A percentile compares a stretch with the other conserved stretches of the same genome.
phyloP scores from a whole-genome alignment of 2,329 filamentous ascomycete genomes.

The Paradendryphiella salina region DNA sequence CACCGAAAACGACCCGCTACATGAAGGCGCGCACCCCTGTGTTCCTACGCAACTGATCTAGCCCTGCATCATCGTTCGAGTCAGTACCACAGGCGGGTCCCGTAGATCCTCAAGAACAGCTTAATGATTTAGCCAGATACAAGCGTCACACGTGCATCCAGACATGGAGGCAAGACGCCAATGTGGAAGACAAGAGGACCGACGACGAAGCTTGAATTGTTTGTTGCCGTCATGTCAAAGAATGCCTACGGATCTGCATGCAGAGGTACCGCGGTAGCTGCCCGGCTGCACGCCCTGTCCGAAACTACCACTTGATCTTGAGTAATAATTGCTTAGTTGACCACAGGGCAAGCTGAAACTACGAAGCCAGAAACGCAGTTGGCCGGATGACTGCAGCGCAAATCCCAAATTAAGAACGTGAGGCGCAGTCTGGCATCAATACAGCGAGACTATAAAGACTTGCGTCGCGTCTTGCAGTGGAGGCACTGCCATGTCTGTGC shows the following conservation, averaged over 20 bases:
- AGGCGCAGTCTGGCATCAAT: background rate
- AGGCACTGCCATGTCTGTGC: background rate
- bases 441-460: background rate
- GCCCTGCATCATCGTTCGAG: slow-evolving; percentile 1
- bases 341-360: slow-evolving; percentile 4
- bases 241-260: background rate
- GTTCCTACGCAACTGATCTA: background rate
- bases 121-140: slow-evolving; percentile 7
- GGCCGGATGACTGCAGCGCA: background rate
- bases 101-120: slow-evolving; percentile 6
- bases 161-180: background rate
- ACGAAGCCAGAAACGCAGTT: background rate
- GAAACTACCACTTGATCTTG: background rate
- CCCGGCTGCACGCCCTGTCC: too few species aligned
- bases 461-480: background rate
- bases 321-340: background rate
- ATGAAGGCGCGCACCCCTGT: slow-evolving; percentile 2
- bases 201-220: background rate
- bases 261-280: too few species aligned
- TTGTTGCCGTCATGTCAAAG: background rate
- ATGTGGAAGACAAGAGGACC: background rate
- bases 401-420: background rate
- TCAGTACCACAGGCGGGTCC: slow-evolving; percentile 5
- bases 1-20: slow-evolving; percentile 3
- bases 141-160: slow-evolving; percentile 2